Evolutionary conservation across 441 rosid species (phyloP).

Genomic region (Eruca vesicaria): DNA sequence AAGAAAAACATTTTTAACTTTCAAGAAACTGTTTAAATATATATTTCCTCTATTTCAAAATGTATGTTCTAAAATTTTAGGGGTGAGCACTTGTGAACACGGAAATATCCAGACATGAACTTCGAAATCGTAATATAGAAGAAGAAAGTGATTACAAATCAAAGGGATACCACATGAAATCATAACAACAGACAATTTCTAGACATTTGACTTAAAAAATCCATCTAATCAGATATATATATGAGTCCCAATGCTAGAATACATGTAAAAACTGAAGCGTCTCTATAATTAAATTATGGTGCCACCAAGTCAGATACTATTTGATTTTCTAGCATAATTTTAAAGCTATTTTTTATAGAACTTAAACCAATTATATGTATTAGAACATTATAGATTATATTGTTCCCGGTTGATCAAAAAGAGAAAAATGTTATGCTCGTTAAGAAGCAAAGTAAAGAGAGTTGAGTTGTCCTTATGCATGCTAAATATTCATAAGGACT

Average conservation of each 20-base stretch:
- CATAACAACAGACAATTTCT: neutral
- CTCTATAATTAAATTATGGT: neutral
- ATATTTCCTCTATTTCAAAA: too few relatives aligned
- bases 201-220: neutral
- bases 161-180: neutral
- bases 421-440: neutral
- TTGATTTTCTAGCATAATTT: neutral
- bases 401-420: neutral
- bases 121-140: neutral
- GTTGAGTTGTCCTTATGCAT: neutral
- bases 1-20: neutral
- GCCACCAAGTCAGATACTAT: neutral
- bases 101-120: neutral
- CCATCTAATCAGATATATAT: neutral
- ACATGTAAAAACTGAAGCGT: neutral
- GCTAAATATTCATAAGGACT: neutral
- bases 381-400: neutral
- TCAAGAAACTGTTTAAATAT: too few relatives aligned
- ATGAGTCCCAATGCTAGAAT: neutral
- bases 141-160: neutral
- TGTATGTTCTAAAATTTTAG: too few relatives aligned
- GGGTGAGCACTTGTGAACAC: neutral
- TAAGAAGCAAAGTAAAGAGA: neutral
- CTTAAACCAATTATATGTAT: neutral
- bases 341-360: neutral